Evolutionary conservation across 495 filamentous ascomycete genomes (phyloP), one percentile per base, ranked within the genome.

Genomic region (Pyrenula massariospora): DNA sequence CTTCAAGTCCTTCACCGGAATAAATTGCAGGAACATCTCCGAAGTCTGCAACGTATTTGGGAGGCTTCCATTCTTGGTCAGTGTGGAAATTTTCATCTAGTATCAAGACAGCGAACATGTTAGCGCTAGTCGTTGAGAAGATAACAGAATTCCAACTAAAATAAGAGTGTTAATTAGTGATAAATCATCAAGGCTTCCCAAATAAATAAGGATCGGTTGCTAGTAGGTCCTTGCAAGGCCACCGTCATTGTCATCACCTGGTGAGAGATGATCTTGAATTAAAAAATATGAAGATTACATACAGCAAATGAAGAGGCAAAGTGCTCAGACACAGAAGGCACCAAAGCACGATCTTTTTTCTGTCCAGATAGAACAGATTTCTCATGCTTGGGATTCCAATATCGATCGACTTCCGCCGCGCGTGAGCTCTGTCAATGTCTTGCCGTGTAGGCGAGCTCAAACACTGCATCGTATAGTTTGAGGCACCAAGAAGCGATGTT

Each of bases 381-480:
- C 74, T 66, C 22, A 78, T 52, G 21, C 75, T 79, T 20, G 73
- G 75, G 25, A 78, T 62, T 11, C 78, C 78, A 48, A 80, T 79
- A 63, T 82, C 73, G 56, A 82, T 59, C 77, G 77, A 80, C n/a
- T 52, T 65, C 57, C 62, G 65, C 48, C 60, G 66, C 12, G 55
- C 49, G 58, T 81, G 79, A 11, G 78, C 78, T 23, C 60, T 62
- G 48, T 70, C 60, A n/a, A 82, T 62, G 62, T 82, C 78, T 49
- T 64, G 59, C 52, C 77, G 68, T 51, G 76, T 80, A 15, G 78
- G 78, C 48, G 77, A 79, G 56, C 68, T 69, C 15, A 81, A 70
- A 21, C 74, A 63, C 57, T 80, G 77, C 61, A 79, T 73, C 54
- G 54, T 58, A 58, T 58, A 53, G 54, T 71, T 76, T 42, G 65